These are phyloP conservation scores for Hysterium pulicare DNA, from an alignment of 2,329 filamentous ascomycete genomes.

Conservation along the genomic window DNA sequence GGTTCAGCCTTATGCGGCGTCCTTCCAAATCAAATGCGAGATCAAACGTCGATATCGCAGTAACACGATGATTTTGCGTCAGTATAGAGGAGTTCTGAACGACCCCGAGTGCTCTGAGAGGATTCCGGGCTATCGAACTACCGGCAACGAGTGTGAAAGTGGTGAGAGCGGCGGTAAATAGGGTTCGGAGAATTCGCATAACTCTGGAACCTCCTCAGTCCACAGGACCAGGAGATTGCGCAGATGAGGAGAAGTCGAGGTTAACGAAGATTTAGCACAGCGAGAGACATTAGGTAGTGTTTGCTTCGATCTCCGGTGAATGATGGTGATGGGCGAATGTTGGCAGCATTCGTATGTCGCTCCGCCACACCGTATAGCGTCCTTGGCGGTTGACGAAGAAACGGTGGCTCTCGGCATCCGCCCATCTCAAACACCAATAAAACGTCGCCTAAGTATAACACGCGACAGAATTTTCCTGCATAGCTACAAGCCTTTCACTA, in stretches of 20 bases:
- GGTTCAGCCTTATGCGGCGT: conserved; percentile 67
- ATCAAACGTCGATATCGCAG: conserved; percentile 80
- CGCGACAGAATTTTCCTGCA: too few species aligned
- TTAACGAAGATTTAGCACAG: conserved; percentile 15
- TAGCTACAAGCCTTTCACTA: too few species aligned
- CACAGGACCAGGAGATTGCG: conserved; percentile 5
- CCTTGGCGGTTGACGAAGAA: too few species aligned
- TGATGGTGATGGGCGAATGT: background rate
- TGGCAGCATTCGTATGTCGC: too few species aligned
- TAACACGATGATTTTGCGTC: conserved; percentile 73
- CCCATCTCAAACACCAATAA: too few species aligned
- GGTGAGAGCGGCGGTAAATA: conserved; percentile 18
- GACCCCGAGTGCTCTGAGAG: conserved; percentile 68
- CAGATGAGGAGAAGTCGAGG: conserved; percentile 2
- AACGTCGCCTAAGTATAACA: too few species aligned
- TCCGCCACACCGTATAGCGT: too few species aligned
- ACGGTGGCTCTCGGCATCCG: too few species aligned
- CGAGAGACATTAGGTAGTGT: conserved; percentile 34
- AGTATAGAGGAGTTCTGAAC: conserved; percentile 74
- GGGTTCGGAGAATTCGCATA: conserved; percentile 27
- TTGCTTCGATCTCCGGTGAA: too few species aligned
- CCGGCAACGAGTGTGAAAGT: conserved; percentile 23
- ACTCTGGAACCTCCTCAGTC: conserved; percentile 8
- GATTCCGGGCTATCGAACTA: conserved; percentile 56
- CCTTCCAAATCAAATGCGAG: conserved; percentile 71